Evolutionary conservation across 2,329 filamentous ascomycete species (phyloP), one percentile per base, ranked within the genome.

Genomic region (Microsporum audouinii): DNA sequence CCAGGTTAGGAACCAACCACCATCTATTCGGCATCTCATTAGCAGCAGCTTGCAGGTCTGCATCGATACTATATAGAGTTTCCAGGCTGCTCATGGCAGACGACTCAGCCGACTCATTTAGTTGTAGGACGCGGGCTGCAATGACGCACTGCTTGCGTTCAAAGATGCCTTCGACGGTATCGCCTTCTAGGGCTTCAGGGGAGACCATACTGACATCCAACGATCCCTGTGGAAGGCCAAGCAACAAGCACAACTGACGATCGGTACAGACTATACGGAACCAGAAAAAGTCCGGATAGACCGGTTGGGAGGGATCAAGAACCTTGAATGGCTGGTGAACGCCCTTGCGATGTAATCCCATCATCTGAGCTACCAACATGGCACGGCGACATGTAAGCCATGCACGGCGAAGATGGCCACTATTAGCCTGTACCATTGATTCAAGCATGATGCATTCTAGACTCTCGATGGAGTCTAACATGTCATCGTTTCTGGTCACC

Each of bases 111-210:
- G 55, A 2, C 34, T 71, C 66, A 61, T 82, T 80, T 5, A 80
- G 75, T 56, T 80, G 75, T 7, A 81, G 75, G 51, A 83, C 78
- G 8, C 73, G 74, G 1, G 74, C 75, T 0, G 74, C 72, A 4
- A 79, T 71, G 2, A 73, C 68, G 0, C 75, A 73, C 60, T 81
- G 78, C 0, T 75, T 68, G 60, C 76, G 76, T 62, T 79, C 78
- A 7, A 84, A 71, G 2, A 68, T 71, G 45, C 80, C 79, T 41
- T 72, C 70, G 10, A 65, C 70, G 2, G 66, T 70, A 0, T 76
- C 68, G 0, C 70, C 64, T 5, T 68, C 67, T 1, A 75, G 66
- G 61, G 75, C 74, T 59, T 27, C 17, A 10, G 51, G 31, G 34
- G 23, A 38, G 8, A 31, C 61, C 62, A 41, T 70, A 60, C 60